These are phyloP conservation scores for Calvatia gigantea DNA, from an alignment of 768 basidiomycete species.

Conservation along the genomic window DNA sequence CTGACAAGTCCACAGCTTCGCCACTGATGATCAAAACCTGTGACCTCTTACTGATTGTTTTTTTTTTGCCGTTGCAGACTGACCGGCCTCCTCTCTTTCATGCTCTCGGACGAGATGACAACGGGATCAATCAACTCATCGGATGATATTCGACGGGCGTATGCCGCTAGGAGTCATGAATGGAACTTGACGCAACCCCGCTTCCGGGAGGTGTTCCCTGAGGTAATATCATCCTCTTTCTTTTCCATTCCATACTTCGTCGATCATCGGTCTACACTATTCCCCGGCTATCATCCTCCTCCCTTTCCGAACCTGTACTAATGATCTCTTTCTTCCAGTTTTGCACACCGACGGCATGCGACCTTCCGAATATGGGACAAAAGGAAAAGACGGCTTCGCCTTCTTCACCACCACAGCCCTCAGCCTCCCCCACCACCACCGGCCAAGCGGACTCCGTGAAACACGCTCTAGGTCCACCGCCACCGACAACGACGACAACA, in stretches of 20 bases:
- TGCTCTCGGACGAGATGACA: constrained; percentile 96
- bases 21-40: not conserved
- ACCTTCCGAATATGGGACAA: constrained; percentile 93
- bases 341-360: constrained; percentile 57
- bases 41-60: constrained; percentile 11
- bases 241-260: constrained; percentile 12
- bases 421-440: constrained; percentile 14
- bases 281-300: constrained; percentile 6
- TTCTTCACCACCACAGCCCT: constrained; percentile 11
- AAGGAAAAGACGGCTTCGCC: constrained; percentile 47
- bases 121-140: constrained; percentile 86
- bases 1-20: too few species aligned
- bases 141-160: constrained; percentile 70
- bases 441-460: not conserved
- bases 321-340: constrained; percentile 44
- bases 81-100: constrained; percentile 91
- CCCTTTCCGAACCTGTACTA: not conserved
- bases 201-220: constrained; percentile 87
- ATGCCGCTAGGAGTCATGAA: constrained; percentile 76
- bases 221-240: constrained; percentile 48
- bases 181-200: constrained; percentile 81
- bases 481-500: not conserved
- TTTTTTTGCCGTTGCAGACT: constrained; percentile 57
- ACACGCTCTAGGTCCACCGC: not conserved
- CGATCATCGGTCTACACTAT: constrained; percentile 11